Conservation (phyloP, 495 filamentous ascomycete species). For the Penicillium chermesinum region DNA sequence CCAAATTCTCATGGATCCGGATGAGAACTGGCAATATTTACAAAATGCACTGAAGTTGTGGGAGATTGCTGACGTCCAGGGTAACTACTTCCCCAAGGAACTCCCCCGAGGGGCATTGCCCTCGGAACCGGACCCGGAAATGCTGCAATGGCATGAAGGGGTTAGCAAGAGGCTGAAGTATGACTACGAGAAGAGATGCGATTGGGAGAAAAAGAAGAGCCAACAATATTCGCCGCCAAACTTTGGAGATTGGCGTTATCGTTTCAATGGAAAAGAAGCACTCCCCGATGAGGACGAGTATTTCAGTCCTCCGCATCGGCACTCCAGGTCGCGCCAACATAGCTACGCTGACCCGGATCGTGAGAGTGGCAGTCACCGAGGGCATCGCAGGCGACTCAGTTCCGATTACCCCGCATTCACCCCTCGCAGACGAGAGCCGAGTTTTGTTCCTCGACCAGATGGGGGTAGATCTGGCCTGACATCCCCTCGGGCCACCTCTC, state of each 20-base stretch:
- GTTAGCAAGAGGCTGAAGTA: conserved; percentile 47
- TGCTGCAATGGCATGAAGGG: conserved; percentile 76
- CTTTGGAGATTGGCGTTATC: conserved; percentile 29
- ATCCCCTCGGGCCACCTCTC: conserved; percentile 31
- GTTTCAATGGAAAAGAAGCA: conserved; percentile 30
- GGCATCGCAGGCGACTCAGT: conserved; percentile 22
- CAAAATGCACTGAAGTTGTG: conserved; percentile 76
- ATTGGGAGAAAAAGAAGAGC: conserved; percentile 34
- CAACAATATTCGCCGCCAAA: conserved; percentile 29
- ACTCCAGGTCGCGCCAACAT: conserved; percentile 18
- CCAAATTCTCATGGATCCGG: conserved; percentile 80
- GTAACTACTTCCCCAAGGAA: conserved; percentile 69
- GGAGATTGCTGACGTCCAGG: conserved; percentile 67
- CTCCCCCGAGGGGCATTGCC: conserved; percentile 78
- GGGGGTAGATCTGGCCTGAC: conserved; percentile 16
- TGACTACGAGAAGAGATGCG: conserved; percentile 39
- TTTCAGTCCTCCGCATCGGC: conserved; percentile 12
- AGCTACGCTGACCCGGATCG: conserved; percentile 18
- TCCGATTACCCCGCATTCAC: conserved; percentile 21
- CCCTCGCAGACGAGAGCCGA: conserved; percentile 20
- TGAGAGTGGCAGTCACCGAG: conserved; percentile 13
- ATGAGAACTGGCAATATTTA: conserved; percentile 79
- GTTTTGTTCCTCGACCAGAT: conserved; percentile 6
- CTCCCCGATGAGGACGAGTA: conserved; percentile 29
- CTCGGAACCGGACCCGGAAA: conserved; percentile 64